Percentiles rank a stretch among this genome's conserved stretches.
phyloP scores from a whole-genome alignment of 805 yeast species.

The Dipodascus albidus region DNA sequence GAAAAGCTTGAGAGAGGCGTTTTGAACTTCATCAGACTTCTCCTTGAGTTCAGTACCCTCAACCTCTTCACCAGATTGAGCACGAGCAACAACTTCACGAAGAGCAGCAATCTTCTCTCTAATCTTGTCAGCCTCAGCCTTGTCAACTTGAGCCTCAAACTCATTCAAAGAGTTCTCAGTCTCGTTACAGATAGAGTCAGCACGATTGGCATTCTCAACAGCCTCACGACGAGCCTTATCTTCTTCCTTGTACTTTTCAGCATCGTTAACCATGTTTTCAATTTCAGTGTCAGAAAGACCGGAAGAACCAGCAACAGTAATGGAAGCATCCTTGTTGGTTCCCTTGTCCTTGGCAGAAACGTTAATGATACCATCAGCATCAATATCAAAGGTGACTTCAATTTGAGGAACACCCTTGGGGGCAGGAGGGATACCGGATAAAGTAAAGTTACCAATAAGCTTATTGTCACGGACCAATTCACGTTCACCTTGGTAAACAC shows the following conservation, averaged over 20 bases:
- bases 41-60: slow-evolving; percentile 54
- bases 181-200: slow-evolving; percentile 74
- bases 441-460: slow-evolving; percentile 91
- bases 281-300: slow-evolving; percentile 86
- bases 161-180: slow-evolving; percentile 78
- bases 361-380: slow-evolving; percentile 95
- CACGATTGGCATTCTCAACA: slow-evolving; percentile 76
- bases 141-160: slow-evolving; percentile 55
- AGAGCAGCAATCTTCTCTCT: slow-evolving; percentile 46
- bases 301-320: slow-evolving; percentile 92
- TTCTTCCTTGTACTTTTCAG: slow-evolving; percentile 78
- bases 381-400: slow-evolving; percentile 91
- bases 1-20: slow-evolving; percentile 68
- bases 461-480: slow-evolving; percentile 96
- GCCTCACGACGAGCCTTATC: slow-evolving; percentile 80
- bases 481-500: slow-evolving; percentile 99
- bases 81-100: slow-evolving; percentile 68
- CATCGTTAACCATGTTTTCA: slow-evolving; percentile 83
- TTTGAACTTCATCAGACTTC: slow-evolving; percentile 77
- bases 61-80: slow-evolving; percentile 55
- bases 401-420: slow-evolving; percentile 93
- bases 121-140: slow-evolving; percentile 43
- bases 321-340: slow-evolving; percentile 85
- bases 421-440: slow-evolving; percentile 91
- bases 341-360: slow-evolving; percentile 92